Base-by-base conservation (phyloP, 345 rosid genomes). In the Aegle marmelos region DNA sequence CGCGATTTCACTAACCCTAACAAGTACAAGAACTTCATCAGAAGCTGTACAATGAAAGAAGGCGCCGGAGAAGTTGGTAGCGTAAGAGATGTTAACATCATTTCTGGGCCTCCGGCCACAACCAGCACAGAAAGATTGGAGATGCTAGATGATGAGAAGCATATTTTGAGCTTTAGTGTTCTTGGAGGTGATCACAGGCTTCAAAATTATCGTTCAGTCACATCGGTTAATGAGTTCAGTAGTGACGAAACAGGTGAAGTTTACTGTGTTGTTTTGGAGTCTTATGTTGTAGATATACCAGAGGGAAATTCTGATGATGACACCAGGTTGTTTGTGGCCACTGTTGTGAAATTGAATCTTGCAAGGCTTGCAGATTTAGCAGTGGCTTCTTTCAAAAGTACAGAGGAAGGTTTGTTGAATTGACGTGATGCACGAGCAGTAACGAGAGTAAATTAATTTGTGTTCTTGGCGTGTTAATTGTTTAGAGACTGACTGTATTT, bases 161-260 rank as follows among this genome's bases (percentile, higher is more conserved):
- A 85, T 50, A 76, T 85, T 61, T 28, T 83, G 30, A 76, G 84
- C 68, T 85, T 82, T 69, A 83, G 80, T 31, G 79, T 85, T 2
- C 34, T 82, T 14, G 86, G 83, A 0, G 88, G 88, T 39, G 88
- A 80, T 72, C 88, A 85, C 30, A 69, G 86, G 33, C 84, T 85
- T 5, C 75, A 78, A 8, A 85, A 85, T 64, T 85, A 85, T 78
- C 74, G 61, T n/a, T 85, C 88, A 14, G 83, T 82, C 2, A 85
- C 86, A 8, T 75, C 69, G 19, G 62, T 65, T 50, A 28, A 31
- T 48, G 78, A 75, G 61, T 64, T 65, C 24, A 24, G 59, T 30
- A 9, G 22, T 13, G 24, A 34, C 7, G 75, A 72, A n/a, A 13
- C 17, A 45, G 63, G 39, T 6, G 67, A 75, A 45, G 71, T 31